Evolutionary conservation across 306 rosid genomes (phyloP).

Genomic region (Lathyrus aphaca): DNA sequence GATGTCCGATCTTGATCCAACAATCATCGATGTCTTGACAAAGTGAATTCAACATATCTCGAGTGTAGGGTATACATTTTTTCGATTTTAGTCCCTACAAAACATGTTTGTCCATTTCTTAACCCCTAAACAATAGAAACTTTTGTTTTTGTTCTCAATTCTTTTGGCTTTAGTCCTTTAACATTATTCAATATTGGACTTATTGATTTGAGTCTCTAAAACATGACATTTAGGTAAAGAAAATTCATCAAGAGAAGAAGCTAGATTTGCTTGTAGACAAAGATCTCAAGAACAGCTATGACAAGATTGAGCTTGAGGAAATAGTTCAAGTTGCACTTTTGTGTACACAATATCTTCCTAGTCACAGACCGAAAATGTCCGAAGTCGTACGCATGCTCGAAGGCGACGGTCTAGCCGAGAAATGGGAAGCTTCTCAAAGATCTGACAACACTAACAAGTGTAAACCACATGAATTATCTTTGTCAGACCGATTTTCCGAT

Average conservation of each 20-base stretch:
- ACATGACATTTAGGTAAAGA: conserved; percentile 64
- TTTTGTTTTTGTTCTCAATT: background rate
- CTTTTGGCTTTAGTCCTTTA: background rate
- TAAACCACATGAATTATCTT: conserved; percentile 68
- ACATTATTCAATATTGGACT: no score
- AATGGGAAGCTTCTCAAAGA: conserved; percentile 93
- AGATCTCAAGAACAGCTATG: conserved; percentile 77
- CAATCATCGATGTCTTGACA: background rate
- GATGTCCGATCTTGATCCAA: background rate
- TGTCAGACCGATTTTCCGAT: conserved; percentile 81
- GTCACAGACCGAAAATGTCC: conserved; percentile 85
- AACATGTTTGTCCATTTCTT: background rate
- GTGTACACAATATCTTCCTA: conserved; percentile 89
- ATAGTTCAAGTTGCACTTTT: conserved; percentile 89
- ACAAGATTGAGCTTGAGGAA: conserved; percentile 80
- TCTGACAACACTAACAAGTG: conserved; percentile 57
- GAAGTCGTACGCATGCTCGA: conserved; percentile 95
- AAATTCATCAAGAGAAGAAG: conserved; percentile 80
- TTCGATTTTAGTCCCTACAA: background rate
- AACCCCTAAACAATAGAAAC: background rate
- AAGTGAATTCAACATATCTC: background rate
- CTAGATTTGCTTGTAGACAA: conserved; percentile 82
- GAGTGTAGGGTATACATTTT: background rate
- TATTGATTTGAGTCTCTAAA: background rate
- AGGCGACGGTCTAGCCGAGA: conserved; percentile 90